Evolutionary conservation across 2,329 filamentous ascomycete genomes (phyloP).

Genomic region (Coniosporium tulheliwenetii): DNA sequence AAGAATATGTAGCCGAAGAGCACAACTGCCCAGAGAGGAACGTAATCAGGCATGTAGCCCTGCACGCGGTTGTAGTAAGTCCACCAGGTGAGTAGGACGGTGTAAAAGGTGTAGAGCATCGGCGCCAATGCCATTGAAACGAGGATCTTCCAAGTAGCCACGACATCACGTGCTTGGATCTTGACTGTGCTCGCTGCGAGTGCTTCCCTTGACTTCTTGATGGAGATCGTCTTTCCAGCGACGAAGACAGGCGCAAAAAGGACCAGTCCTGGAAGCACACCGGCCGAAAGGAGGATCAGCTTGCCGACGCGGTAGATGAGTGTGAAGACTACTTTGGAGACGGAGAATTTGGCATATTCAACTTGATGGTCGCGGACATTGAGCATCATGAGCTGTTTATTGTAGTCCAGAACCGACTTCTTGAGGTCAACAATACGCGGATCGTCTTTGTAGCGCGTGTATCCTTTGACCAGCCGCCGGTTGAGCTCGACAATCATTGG

Average conservation of each 20-base stretch:
- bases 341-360: conserved; percentile 73
- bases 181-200: conserved; percentile 79
- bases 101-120: conserved; percentile 70
- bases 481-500: conserved; percentile 92
- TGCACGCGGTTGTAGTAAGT: conserved; percentile 68
- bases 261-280: conserved; percentile 70
- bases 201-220: conserved; percentile 67
- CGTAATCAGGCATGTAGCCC: conserved; percentile 64
- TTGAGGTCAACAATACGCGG: conserved; percentile 64
- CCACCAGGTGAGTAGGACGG: conserved; percentile 56
- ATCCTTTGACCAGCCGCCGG: conserved; percentile 76
- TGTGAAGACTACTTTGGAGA: conserved; percentile 57
- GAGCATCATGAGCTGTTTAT: conserved; percentile 69
- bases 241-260: conserved; percentile 84
- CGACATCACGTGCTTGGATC: conserved; percentile 73
- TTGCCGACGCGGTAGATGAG: conserved; percentile 71
- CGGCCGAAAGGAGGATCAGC: conserved; percentile 58
- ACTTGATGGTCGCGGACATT: conserved; percentile 90
- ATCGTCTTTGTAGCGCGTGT: conserved; percentile 84
- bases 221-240: conserved; percentile 66
- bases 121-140: conserved; percentile 77
- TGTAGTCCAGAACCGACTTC: conserved; percentile 67
- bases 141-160: conserved; percentile 86
- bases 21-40: conserved; percentile 66
- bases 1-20: conserved; percentile 65